These are phyloP conservation scores for Syzygium grande DNA, from an alignment of 345 rosid genomes.

Conservation along the genomic window DNA sequence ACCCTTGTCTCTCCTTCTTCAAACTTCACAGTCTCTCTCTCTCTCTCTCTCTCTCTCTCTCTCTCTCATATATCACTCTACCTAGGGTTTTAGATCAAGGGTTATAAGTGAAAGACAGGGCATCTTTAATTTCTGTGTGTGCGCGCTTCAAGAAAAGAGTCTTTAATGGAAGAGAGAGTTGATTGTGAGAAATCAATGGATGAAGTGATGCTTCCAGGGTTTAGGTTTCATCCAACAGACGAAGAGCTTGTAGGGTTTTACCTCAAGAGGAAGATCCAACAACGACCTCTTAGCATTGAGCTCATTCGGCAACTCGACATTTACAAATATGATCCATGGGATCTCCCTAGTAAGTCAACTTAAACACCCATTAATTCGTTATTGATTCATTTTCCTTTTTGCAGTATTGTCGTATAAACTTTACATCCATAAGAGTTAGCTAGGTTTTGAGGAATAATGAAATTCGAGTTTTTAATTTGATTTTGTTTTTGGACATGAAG, in stretches of 20 bases:
- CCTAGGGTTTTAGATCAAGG: neutral
- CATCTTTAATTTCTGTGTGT: neutral
- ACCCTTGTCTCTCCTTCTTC: neutral
- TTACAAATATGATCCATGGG: conserved; percentile 95
- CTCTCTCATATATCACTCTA: neutral
- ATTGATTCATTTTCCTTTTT: neutral
- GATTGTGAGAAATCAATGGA: conserved; percentile 44
- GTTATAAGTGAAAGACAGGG: neutral
- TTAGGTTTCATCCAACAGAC: conserved; percentile 92
- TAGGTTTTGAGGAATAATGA: neutral
- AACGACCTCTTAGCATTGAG: conserved; percentile 65
- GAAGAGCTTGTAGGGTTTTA: conserved; percentile 95
- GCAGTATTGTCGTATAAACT: neutral
- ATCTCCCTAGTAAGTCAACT: conserved; percentile 70
- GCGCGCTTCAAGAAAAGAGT: neutral
- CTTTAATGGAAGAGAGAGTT: neutral
- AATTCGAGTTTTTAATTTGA: neutral
- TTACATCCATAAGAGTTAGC: neutral
- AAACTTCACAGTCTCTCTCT: conserved; percentile 1
- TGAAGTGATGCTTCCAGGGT: conserved; percentile 75
- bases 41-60: neutral
- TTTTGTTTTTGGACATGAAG: conserved; percentile 12
- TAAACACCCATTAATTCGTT: neutral
- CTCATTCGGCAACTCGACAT: conserved; percentile 85
- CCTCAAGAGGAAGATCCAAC: conserved; percentile 73